Base-by-base conservation (phyloP, 1,139 yeast species). In the Oligophagozyma castellii region DNA sequence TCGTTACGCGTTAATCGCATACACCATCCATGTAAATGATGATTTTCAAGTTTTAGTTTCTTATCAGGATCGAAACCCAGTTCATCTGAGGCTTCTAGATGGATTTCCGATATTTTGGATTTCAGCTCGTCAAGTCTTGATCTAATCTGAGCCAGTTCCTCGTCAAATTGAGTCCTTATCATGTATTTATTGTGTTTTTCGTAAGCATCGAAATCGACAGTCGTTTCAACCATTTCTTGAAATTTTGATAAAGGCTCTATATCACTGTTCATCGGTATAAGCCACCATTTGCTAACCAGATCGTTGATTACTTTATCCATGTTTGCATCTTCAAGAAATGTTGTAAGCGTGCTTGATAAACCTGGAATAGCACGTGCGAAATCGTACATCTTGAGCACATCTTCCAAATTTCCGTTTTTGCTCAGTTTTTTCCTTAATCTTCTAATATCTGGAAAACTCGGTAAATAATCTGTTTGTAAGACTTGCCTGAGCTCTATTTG, bases 1-100 rank as follows among this genome's bases (percentile, higher is more conserved):
- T 86, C 96, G 32, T 71, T 81, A 53, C 98, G 69, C 0, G 96
- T 86, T 14, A 89, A 70, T 42, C 96, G 65, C 63, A 86, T 70
- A 50, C 95, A 83, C 93, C 94, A 86, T 8, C 96, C 95, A 51
- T 80, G 92, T 18, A 69, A 70, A 39, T 69, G 76, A 48, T 86
- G 95, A 31, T 78, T 71, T 48, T 89, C 98, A 29, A 92, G 59
- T 51, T 89, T 89, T 39, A 92, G 63, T 52, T 84, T 84, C 55
- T 81, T 83, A 35, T 81, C 94, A 4, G 76, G 63, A 35, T 86
- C 96, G 56, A 84, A 70, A 13, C 70, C 69, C 27, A 89, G 65
- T 40, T 79, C 93, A 14, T 75, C 79, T 2, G 79, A 81, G 3
- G 75, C 74, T 5, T 66, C 65, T 18, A 59, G 49, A 46, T 84